A percentile compares a stretch with the other conserved stretches of the same genome.
Conservation (phyloP, 2,329 filamentous ascomycete genomes). For the Cladophialophora carrionii region DNA sequence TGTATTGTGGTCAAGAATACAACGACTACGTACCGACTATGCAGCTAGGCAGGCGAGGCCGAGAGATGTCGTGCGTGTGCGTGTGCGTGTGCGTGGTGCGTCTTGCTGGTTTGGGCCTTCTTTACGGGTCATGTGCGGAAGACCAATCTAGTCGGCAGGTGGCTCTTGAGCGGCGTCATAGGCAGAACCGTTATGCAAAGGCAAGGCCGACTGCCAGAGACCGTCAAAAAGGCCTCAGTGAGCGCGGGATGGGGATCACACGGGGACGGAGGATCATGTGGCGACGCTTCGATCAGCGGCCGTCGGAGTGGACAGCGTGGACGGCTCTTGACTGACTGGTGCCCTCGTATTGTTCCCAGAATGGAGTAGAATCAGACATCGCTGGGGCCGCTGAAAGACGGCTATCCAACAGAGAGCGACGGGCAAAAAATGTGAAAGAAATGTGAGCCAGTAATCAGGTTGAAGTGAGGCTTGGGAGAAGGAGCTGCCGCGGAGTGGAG, state of each 20-base stretch:
- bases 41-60: not conserved
- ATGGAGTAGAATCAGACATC: conserved; percentile 8
- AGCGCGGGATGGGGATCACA: not conserved
- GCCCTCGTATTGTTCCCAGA: conserved; percentile 19
- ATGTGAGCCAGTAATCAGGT: conserved; percentile 11
- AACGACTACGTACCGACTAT: not conserved
- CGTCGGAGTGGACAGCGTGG: conserved; percentile 4
- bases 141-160: conserved; percentile 28
- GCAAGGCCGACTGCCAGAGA: conserved; percentile 19
- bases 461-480: conserved; percentile 3
- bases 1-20: not conserved
- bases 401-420: conserved; percentile 4
- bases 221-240: conserved; percentile 8
- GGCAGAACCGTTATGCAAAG: conserved; percentile 20
- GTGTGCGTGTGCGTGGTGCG: not conserved
- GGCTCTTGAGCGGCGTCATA: conserved; percentile 25
- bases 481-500: conserved; percentile 13
- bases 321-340: conserved; percentile 19
- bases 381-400: conserved; percentile 3
- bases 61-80: not conserved
- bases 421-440: conserved; percentile 7
- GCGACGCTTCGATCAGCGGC: conserved; percentile 20
- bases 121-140: conserved; percentile 21
- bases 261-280: conserved; percentile 11
- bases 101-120: not conserved